Evolutionary conservation across 176 grass and related monocot species (phyloP), one percentile per base, ranked within the genome.

Genomic region (Oryza officinalis): DNA sequence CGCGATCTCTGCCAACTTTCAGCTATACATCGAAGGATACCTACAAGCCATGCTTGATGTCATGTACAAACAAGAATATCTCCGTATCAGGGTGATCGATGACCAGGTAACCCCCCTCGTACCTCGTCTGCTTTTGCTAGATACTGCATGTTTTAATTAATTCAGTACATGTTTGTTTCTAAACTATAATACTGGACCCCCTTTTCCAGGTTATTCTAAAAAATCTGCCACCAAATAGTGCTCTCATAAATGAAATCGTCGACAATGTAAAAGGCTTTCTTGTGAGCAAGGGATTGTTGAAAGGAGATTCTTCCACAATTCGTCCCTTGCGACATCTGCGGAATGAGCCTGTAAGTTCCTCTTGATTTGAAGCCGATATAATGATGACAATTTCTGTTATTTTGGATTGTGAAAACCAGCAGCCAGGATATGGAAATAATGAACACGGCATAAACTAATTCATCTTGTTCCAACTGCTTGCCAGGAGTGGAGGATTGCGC

Each of bases 11-110:
- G 30, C 26, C 18, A 68, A 71, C 41, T 61, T 85, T 74, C 88
- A 96, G 94, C 73, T 96, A 25, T 96, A 96, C 70, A 89, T 96
- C 11, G 94, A 96, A 91, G 94, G 94, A 10, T 96, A 96, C 85
- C 79, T 96, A 63, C 94, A 96, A 61, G 94, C 90, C 49, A 89
- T 93, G 91, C 67, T 96, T 78, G 94, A 96, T 76, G 91, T 96
- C 49, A 84, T 90, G 61, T 96, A 91, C 72, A 96, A 91, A 79
- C 88, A 93, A 80, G 94, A 96, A 81, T 96, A 91, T 81, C 91
- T 96, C 54, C 91, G 91, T 80, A 91, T 96, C 75, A 90, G 91
- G 45, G 94, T 96, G 57, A 72, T 87, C 44, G 88, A 96, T 87
- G 94, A 96, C 25, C 88, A 93, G 86, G 94, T 96, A 83, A 79